phyloP scores from a whole-genome alignment of 352 stramenopile genomes.

The Globisporangium uncinulatum region DNA sequence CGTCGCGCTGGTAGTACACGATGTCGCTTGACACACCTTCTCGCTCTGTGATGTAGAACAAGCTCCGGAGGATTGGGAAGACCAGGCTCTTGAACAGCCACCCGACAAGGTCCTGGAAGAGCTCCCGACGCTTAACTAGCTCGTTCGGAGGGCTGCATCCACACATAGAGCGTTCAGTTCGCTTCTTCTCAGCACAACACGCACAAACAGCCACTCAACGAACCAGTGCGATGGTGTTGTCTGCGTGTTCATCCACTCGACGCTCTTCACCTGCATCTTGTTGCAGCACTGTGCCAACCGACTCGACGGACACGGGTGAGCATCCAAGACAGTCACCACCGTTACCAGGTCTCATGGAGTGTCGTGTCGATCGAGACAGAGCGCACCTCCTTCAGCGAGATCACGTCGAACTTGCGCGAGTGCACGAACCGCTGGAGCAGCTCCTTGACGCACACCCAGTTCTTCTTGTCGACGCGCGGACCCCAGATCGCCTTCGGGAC shows the following conservation, averaged over 20 bases:
- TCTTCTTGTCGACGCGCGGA: conserved; percentile 18
- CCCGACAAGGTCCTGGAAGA: conserved; percentile 34
- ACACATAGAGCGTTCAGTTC: not conserved
- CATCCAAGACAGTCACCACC: too few relatives aligned
- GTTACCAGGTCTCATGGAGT: too few relatives aligned
- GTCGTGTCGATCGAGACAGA: not conserved
- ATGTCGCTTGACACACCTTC: conserved; percentile 69
- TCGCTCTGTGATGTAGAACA: conserved; percentile 73
- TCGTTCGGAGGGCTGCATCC: conserved; percentile 49
- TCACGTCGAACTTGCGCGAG: conserved; percentile 49
- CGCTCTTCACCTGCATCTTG: conserved; percentile 32
- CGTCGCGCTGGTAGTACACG: conserved; percentile 52
- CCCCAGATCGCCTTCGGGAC: conserved; percentile 64
- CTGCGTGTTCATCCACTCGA: conserved; percentile 32
- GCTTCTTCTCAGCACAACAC: not conserved
- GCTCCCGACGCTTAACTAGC: conserved; percentile 27
- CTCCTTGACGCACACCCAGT: conserved; percentile 50
- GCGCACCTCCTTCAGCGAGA: conserved; percentile 49
- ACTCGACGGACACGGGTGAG: too few relatives aligned
- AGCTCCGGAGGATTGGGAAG: conserved; percentile 49
- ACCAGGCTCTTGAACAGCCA: conserved; percentile 42
- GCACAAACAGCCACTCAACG: not conserved
- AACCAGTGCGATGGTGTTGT: conserved; percentile 26
- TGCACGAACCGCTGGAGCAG: conserved; percentile 41
- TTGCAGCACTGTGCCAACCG: conserved; percentile 18